A percentile compares a stretch with the other conserved stretches of the same genome.
These are phyloP conservation scores for Hyparrhenia diplandra DNA, from an alignment of 176 grass and related monocot genomes.

Conservation along the genomic window DNA sequence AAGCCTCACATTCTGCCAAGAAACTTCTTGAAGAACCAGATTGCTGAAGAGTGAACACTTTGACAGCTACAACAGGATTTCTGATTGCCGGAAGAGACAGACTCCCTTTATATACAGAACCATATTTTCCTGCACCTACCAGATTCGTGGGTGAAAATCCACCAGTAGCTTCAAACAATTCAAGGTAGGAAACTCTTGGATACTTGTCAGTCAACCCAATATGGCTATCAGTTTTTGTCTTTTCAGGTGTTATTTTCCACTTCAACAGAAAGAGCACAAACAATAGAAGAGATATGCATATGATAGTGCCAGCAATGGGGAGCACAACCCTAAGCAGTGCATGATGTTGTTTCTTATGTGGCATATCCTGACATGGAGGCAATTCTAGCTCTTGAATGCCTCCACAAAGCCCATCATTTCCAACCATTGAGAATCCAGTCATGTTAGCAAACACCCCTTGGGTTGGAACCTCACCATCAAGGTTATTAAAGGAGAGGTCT, in stretches of 20 bases:
- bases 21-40: background rate
- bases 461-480: constrained; percentile 15
- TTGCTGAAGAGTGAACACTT: constrained; percentile 44
- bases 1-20: too few relatives aligned
- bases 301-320: background rate
- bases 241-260: background rate
- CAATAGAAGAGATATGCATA: constrained; percentile 21
- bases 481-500: constrained; percentile 25
- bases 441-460: background rate
- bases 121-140: constrained; percentile 38
- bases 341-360: background rate
- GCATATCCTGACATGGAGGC: constrained; percentile 9
- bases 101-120: background rate
- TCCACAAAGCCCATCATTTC: constrained; percentile 27
- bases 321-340: constrained; percentile 27
- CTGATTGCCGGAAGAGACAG: background rate
- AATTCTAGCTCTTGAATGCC: constrained; percentile 17
- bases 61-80: constrained; percentile 27
- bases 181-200: constrained; percentile 39
- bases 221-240: background rate
- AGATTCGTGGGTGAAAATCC: constrained; percentile 38
- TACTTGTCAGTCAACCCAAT: constrained; percentile 4
- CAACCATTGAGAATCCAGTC: constrained; percentile 2
- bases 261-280: background rate
- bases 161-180: constrained; percentile 43